Evolutionary conservation across 164 flowering plant species (phyloP).

Genomic region (Vitis rupestris): DNA sequence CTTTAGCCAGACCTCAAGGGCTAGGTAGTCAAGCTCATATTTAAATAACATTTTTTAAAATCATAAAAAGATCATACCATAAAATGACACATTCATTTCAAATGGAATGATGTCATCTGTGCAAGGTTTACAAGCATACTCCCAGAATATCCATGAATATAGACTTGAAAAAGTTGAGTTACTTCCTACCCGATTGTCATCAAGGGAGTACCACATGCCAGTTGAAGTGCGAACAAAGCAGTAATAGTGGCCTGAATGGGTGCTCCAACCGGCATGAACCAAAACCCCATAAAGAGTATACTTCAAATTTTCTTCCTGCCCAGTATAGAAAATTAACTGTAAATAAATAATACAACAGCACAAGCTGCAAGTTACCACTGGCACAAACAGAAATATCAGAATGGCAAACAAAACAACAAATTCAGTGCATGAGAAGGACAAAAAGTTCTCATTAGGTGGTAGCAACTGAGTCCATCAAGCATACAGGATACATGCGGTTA

Average conservation of each 20-base stretch:
- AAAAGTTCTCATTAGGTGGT: background rate
- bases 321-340: conserved; percentile 2
- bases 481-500: no score
- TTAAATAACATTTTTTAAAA: no score
- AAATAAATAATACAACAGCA: background rate
- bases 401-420: background rate
- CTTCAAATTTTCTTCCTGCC: conserved; percentile 78
- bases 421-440: background rate
- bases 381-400: background rate
- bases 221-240: conserved; percentile 93
- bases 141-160: background rate
- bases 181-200: conserved; percentile 78
- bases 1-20: no score
- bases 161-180: background rate
- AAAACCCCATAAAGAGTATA: conserved; percentile 93
- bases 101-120: no score
- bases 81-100: no score
- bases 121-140: background rate
- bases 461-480: background rate
- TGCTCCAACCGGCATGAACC: conserved; percentile 88
- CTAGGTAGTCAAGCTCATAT: no score
- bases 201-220: conserved; percentile 90
- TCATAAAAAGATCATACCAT: no score
- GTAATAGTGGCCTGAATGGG: conserved; percentile 86
- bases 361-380: background rate